Percentiles rank a stretch among this genome's conserved stretches.
Conservation (phyloP, 2,329 filamentous ascomycete genomes). For the Helotiales sp. region DNA sequence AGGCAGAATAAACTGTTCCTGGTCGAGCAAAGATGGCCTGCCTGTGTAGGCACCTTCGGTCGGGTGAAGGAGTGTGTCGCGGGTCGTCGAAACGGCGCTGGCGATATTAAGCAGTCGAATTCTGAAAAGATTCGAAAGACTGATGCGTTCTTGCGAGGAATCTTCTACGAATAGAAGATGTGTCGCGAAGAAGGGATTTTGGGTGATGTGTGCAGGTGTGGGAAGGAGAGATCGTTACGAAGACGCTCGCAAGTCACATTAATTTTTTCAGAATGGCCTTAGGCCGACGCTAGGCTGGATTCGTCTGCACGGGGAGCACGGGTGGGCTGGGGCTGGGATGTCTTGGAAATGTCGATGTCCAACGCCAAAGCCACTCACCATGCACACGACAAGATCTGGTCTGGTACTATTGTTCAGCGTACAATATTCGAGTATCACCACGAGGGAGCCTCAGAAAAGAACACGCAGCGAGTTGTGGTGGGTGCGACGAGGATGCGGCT, state of each 20-base stretch:
- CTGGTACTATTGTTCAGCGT: neutral
- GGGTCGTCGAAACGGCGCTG: conserved; percentile 18
- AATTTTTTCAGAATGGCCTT: too few relatives aligned
- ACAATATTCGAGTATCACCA: neutral
- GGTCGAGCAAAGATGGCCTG: conserved; percentile 18
- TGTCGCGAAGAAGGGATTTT: conserved; percentile 15
- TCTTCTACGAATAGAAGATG: conserved; percentile 37
- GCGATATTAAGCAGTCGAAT: conserved; percentile 19
- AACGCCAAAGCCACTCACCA: neutral
- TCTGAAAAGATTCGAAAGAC: conserved; percentile 23
- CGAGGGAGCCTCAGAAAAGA: neutral
- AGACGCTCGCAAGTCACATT: too few relatives aligned
- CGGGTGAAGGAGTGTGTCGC: conserved; percentile 26
- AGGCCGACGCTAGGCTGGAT: too few relatives aligned
- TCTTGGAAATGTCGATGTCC: neutral
- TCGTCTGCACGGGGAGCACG: neutral
- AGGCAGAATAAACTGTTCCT: conserved; percentile 37
- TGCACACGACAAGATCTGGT: neutral
- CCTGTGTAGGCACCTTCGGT: conserved; percentile 25
- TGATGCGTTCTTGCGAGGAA: conserved; percentile 29
- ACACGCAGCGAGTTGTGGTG: neutral
- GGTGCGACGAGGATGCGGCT: neutral
- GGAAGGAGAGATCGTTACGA: conserved; percentile 13
- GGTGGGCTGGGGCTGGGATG: neutral
- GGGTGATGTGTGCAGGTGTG: conserved; percentile 18